Evolutionary conservation across 2,329 filamentous ascomycete species (phyloP).

Genomic region (Aureobasidium sp.): DNA sequence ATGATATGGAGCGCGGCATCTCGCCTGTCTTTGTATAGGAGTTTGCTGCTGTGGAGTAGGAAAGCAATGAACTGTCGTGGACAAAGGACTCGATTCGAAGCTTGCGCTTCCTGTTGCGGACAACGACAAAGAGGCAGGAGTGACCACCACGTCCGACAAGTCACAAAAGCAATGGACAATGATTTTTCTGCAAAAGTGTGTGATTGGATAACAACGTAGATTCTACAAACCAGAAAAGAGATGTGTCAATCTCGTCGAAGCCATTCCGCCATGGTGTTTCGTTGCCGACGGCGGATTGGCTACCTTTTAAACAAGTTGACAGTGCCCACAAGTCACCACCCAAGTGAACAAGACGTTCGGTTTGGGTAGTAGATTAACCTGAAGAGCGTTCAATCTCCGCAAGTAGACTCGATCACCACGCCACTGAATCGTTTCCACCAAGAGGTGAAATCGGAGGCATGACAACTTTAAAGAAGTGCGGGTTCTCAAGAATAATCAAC

Average conservation of each 20-base stretch:
- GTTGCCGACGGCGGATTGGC: slow-evolving; percentile 13
- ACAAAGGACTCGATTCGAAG: not conserved
- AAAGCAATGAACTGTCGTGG: not conserved
- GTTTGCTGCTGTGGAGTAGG: not conserved
- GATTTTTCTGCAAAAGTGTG: not conserved
- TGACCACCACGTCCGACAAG: not conserved
- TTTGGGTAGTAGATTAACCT: not conserved
- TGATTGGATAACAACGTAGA: not conserved
- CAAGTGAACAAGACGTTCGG: slow-evolving; percentile 17
- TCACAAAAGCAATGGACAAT: not conserved
- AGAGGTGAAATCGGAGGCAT: slow-evolving; percentile 47
- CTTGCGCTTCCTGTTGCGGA: slow-evolving; percentile 1
- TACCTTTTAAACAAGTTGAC: slow-evolving; percentile 15
- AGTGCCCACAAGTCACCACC: slow-evolving; percentile 13
- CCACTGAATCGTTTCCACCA: slow-evolving; percentile 51
- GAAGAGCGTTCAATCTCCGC: slow-evolving; percentile 59
- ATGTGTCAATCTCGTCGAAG: slow-evolving; percentile 14
- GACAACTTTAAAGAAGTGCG: slow-evolving; percentile 98
- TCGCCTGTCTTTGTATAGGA: not conserved
- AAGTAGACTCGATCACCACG: slow-evolving; percentile 93
- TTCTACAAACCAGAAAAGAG: slow-evolving; percentile 2
- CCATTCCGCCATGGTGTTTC: slow-evolving; percentile 13
- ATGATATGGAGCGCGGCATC: slow-evolving; percentile 1
- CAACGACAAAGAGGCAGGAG: not conserved
- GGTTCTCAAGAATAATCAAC: not conserved